Base-by-base conservation (phyloP, 306 rosid species). In the Ormosia emarginata region DNA sequence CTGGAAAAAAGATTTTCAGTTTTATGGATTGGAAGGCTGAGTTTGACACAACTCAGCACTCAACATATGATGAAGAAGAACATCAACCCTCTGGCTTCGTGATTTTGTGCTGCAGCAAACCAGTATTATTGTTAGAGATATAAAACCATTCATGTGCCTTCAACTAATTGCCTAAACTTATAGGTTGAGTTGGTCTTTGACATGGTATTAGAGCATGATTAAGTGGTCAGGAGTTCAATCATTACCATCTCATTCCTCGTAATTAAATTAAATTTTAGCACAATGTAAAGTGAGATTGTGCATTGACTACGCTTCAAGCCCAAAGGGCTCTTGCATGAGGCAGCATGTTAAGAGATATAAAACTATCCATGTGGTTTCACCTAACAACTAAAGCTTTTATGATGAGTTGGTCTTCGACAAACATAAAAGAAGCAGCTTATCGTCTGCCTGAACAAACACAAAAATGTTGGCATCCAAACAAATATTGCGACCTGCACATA, bases 41-140 rank as follows among this genome's bases (percentile, higher is more conserved):
- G 86, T 59, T 80, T 85, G 63, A 78, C 79, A 47, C 55, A 96
- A 87, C 87, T 96, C 99, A 12, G 94, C 82, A 84, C 99, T 96
- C 92, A 93, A 79, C 94, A 96, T 96, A 85, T 93, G 98, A 89
- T 96, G 98, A 77, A 96, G 99, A 84, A 96, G 99, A 68, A 24
- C 67, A 70, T 91, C 97, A 83, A 91, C 92, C 88, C 98, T 96
- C 77, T 90, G 96, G 84, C 94, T 96, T 61, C 80, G 90, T 67
- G 92, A 4, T 87, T 93, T 96, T 39, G 97, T 88, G 83, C 99
- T 96, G 92, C 81, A 90, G 49, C 68, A 83, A 56, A 88, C 46
- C 77, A 77, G 67, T 65, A 72, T 66, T 55, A 68, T 43, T 7
- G 55, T 24, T 24, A 5, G 43, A 67, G 36, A 34, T 32, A 13